Evolutionary conservation across 176 grass and related monocot species (phyloP).

Genomic region (Cocos nucifera): DNA sequence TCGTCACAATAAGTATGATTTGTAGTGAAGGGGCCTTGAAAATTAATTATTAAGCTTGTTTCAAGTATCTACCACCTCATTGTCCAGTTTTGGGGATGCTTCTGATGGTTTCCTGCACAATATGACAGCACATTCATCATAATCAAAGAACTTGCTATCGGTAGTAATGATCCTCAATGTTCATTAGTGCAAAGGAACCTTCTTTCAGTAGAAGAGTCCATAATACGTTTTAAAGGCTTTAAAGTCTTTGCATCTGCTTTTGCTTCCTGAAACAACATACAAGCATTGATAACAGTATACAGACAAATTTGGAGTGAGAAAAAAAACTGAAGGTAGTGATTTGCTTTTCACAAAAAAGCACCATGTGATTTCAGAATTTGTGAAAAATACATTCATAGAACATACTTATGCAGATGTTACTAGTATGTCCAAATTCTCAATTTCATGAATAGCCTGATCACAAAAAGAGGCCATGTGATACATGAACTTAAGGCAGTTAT

Average conservation of each 20-base stretch:
- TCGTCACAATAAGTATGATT: not conserved
- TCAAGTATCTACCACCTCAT: conserved; percentile 30
- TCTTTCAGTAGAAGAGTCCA: conserved; percentile 33
- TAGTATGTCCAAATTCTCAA: too few relatives aligned
- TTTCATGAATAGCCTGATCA: too few relatives aligned
- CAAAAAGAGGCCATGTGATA: too few relatives aligned
- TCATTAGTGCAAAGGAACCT: conserved; percentile 26
- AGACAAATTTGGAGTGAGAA: not conserved
- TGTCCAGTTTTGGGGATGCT: conserved; percentile 24
- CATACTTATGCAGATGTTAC: too few relatives aligned
- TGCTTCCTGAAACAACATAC: conserved; percentile 36
- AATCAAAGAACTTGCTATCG: conserved; percentile 12
- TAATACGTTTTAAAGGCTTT: conserved; percentile 36
- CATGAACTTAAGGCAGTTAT: too few relatives aligned
- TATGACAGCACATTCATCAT: conserved; percentile 24
- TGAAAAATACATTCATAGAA: too few relatives aligned
- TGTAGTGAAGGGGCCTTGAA: conserved; percentile 3
- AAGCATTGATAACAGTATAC: not conserved
- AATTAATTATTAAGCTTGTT: not conserved
- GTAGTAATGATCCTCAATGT: conserved; percentile 5
- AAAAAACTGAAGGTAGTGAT: too few relatives aligned
- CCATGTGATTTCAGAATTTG: too few relatives aligned
- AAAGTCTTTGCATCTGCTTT: conserved; percentile 30
- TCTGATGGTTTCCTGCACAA: conserved; percentile 58
- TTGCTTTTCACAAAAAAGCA: too few relatives aligned